Evolutionary conservation across 352 stramenopile genomes (phyloP), one percentile per base, ranked within the genome.

Genomic region (Phytophthora quininea): DNA sequence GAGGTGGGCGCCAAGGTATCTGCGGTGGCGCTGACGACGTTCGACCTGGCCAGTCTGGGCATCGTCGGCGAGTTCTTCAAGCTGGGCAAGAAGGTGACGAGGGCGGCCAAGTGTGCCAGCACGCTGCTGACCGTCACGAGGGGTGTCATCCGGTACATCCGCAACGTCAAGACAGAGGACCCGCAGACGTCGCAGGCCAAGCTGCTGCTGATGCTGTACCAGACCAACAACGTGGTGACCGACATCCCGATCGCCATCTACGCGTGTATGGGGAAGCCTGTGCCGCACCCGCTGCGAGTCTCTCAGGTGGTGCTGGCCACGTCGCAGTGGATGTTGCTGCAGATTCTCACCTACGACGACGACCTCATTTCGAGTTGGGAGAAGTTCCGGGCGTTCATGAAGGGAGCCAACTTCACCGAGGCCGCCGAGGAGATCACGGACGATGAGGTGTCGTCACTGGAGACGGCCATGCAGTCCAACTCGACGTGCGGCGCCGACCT

Each of bases 1-100:
- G 74, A 76, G 53, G 68, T 88, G n/a, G 15, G 76, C 38, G 62
- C 51, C 38, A 83, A 86, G 49, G 70, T 84, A n/a, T 63, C 54
- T 2, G 67, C 76, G 15, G 76, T 88, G 6, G 74, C 67, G 2
- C 77, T 73, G 50, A 68, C 73, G 5, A 72, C 73, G 15, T 51
- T 88, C 19, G 76, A 72, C 54, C 69, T 53, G 9, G 74, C 77
- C 3, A 81, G 76, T 0, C 66, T 69, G 8, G 76, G 79, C 15
- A 58, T 84, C 1, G 80, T 87, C 43, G 72, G 72, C 2, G 49
- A 79, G 49, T 33, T 88, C 42, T 43, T 54, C 7, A 69, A 75
- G 10, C 42, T 75, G 42, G 68, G 68, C 4, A 53, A 68, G 63
- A 68, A 42, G 11, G 58, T 72, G 43, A 67, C 68, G 5, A 64